Evolutionary conservation across 2,329 filamentous ascomycete genomes (phyloP), one percentile per base, ranked within the genome.

Genomic region (Fusarium scirpi): DNA sequence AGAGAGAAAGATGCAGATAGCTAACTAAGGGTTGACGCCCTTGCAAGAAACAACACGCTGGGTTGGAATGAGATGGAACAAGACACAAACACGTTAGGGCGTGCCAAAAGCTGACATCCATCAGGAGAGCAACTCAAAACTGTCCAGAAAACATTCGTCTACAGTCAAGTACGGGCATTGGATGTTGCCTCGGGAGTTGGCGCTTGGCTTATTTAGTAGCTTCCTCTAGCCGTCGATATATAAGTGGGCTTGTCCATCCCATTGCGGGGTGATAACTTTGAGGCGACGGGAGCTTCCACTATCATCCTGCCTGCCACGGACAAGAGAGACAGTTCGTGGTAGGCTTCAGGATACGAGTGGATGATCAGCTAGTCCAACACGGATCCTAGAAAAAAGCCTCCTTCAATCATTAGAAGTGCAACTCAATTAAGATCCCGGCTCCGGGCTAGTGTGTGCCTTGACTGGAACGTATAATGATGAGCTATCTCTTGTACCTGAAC

Each of bases 31-130:
- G 62, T 41, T 57, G 49, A 52, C 43, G 58, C 34, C 45, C 58
- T 63, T 58, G 40, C 46, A 51, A 40, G 49, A 64, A 54, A 53
- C n/a, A 49, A 51, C 24, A 41, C 45, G 59, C 38, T 53, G 55
- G 46, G 47, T 58, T 68, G 59, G 56, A 71, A 65, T 71, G 64
- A 54, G 65, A 49, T 40, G 56, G 68, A 66, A 41, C 65, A 48
- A 51, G 67, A 40, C 30, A 65, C n/a, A 40, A 30, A 11, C 25
- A 34, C 10, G 22, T 18, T 49, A 46, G 57, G 27, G 63, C 32
- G 40, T 43, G 51, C 30, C 54, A 46, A 65, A 65, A 43, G 25
- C 55, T 66, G 48, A 34, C 55, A 24, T 32, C 11, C 27, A 38
- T 40, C 32, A 16, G 18, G 32, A 38, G 40, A 41, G 18, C 24